These are phyloP conservation scores for Tetradesmus lagerheimii DNA, from an alignment of 139 green algal species.

Conservation along the genomic window DNA sequence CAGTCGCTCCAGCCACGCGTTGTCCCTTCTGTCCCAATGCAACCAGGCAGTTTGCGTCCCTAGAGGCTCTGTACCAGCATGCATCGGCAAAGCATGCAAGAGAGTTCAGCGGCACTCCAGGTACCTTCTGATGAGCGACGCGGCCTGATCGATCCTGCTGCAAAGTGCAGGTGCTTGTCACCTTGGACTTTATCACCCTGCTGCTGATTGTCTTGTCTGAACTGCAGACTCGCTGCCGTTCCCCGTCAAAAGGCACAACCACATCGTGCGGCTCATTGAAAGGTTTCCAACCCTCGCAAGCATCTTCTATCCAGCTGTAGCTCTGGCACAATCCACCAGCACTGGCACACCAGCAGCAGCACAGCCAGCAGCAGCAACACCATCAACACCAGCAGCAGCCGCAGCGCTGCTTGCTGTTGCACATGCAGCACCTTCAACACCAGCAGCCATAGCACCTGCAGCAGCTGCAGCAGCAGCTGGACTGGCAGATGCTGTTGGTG, in stretches of 20 bases:
- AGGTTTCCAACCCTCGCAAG: neutral
- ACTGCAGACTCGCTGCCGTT: neutral
- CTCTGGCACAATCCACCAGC: neutral
- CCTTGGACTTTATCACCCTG: neutral
- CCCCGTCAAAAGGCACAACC: neutral
- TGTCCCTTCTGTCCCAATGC: neutral
- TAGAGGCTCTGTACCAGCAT: neutral
- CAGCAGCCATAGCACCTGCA: neutral
- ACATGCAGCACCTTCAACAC: neutral
- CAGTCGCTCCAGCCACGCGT: neutral
- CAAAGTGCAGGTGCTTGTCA: neutral
- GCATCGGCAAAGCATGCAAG: neutral
- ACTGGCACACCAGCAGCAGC: neutral
- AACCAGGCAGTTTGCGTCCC: neutral
- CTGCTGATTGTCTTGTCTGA: neutral
- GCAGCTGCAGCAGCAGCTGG: neutral
- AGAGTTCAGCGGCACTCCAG: neutral
- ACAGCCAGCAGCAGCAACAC: constrained; percentile 9
- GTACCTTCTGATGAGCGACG: neutral
- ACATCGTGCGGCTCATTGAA: neutral
- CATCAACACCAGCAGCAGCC: neutral
- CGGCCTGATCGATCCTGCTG: neutral
- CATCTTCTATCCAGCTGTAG: neutral
- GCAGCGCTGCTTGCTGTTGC: neutral
- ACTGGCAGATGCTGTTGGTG: no score